Evolutionary conservation across 2,329 filamentous ascomycete species (phyloP).

Genomic region (Scedosporium apiospermum): DNA sequence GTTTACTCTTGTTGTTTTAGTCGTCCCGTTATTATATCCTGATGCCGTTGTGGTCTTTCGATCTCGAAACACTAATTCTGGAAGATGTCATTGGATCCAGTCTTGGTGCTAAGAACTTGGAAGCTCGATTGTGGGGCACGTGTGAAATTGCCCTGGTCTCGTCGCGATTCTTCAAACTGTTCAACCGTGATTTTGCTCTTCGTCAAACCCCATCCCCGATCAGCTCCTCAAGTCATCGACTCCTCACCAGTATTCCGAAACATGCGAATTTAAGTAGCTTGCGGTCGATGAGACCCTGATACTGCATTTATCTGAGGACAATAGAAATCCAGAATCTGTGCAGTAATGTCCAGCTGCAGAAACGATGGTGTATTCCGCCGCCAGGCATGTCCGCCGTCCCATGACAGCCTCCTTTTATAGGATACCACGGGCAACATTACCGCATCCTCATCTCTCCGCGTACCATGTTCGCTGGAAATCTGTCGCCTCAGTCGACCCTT

Average conservation of each 20-base stretch:
- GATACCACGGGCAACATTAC: background rate
- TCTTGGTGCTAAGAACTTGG: background rate
- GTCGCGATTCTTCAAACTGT: background rate
- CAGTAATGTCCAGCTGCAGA: slow-evolving; percentile 1
- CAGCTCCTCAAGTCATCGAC: background rate
- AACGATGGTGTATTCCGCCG: slow-evolving; percentile 2
- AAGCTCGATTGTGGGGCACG: background rate
- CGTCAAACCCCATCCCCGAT: background rate
- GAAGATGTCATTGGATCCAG: background rate
- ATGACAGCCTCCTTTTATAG: background rate
- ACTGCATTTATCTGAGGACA: background rate
- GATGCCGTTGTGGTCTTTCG: too few relatives aligned
- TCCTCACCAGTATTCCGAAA: background rate
- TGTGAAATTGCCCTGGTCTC: background rate
- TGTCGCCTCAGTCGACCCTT: slow-evolving; percentile 16
- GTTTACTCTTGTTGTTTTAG: too few relatives aligned
- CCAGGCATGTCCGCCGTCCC: slow-evolving; percentile 3
- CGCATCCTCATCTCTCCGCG: slow-evolving; percentile 19
- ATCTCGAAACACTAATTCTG: background rate
- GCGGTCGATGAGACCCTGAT: background rate
- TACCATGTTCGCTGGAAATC: slow-evolving; percentile 35
- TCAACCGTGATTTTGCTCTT: background rate
- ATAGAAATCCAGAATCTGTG: background rate
- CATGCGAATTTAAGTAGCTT: background rate
- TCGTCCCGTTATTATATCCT: too few relatives aligned